Conservation (phyloP, 257 asterid genomes). For the Solanum megistacrolobum region DNA sequence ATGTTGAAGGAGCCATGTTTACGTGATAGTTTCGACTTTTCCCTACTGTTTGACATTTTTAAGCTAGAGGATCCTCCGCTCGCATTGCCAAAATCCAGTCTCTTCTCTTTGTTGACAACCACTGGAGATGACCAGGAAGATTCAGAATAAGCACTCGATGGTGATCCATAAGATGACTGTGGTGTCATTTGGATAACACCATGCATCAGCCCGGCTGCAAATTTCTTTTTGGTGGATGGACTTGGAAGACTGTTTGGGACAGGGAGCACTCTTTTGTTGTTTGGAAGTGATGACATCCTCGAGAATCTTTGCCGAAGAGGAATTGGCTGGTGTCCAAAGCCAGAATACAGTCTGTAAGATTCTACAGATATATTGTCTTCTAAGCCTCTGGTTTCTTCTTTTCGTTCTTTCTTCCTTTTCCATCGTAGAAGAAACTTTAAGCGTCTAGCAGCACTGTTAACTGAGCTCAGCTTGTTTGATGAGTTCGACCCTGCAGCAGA, state of each 20-base stretch:
- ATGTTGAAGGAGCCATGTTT: conserved; percentile 39
- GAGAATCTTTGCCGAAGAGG: conserved; percentile 64
- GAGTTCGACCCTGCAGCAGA: conserved; percentile 17
- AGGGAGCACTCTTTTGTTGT: conserved; percentile 38
- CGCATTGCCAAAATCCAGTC: background rate
- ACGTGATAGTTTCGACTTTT: conserved; percentile 27
- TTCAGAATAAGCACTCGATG: conserved; percentile 46
- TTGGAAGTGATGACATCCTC: conserved; percentile 29
- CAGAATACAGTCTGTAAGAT: conserved; percentile 15
- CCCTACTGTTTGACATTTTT: conserved; percentile 17
- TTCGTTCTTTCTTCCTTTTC: conserved; percentile 24
- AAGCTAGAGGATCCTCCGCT: conserved; percentile 12
- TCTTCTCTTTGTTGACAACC: conserved; percentile 17
- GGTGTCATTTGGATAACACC: conserved; percentile 54
- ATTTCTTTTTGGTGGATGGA: conserved; percentile 52
- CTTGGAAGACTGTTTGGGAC: conserved; percentile 28
- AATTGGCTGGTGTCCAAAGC: conserved; percentile 24
- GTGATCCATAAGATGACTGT: conserved; percentile 29
- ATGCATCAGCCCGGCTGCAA: conserved; percentile 38
- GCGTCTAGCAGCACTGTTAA: conserved; percentile 30
- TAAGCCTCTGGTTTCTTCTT: background rate
- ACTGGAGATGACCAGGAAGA: conserved; percentile 48
- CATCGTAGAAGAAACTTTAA: conserved; percentile 43
- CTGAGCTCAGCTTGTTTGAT: conserved; percentile 21
- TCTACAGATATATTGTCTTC: conserved; percentile 30